Conservation (phyloP, 2,329 filamentous ascomycete genomes). For the Macrophomina pseudophaseolina region DNA sequence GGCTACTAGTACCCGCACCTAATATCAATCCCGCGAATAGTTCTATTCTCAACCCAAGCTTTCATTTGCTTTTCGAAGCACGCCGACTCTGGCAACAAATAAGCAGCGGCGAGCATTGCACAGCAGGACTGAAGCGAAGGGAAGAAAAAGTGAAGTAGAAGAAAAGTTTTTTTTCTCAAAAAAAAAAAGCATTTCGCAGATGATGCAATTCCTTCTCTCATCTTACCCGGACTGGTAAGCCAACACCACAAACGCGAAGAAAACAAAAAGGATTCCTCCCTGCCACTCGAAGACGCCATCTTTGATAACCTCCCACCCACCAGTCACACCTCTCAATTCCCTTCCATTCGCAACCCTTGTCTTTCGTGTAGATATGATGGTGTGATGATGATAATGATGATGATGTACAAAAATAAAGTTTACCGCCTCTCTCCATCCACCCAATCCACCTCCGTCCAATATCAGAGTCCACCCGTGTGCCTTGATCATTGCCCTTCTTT, state of each 20-base stretch:
- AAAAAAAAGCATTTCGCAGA: neutral
- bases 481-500: neutral
- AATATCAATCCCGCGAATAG: too few species aligned
- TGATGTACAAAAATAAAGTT: slow-evolving; percentile 20
- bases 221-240: slow-evolving; percentile 19
- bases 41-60: neutral
- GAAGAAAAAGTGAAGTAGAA: neutral
- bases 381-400: neutral
- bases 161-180: neutral
- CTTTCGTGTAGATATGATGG: slow-evolving; percentile 11
- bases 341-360: slow-evolving; percentile 1
- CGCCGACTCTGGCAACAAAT: neutral
- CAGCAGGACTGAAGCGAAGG: neutral
- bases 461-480: neutral
- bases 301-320: neutral
- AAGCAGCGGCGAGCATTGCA: neutral
- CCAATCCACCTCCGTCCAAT: neutral
- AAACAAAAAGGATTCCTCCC: too few species aligned
- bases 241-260: neutral
- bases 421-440: too few species aligned
- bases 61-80: neutral
- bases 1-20: too few species aligned
- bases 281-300: neutral
- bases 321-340: too few species aligned
- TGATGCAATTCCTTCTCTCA: neutral